Base-by-base conservation (phyloP, 495 filamentous ascomycete genomes). In the Cercophora scortea region DNA sequence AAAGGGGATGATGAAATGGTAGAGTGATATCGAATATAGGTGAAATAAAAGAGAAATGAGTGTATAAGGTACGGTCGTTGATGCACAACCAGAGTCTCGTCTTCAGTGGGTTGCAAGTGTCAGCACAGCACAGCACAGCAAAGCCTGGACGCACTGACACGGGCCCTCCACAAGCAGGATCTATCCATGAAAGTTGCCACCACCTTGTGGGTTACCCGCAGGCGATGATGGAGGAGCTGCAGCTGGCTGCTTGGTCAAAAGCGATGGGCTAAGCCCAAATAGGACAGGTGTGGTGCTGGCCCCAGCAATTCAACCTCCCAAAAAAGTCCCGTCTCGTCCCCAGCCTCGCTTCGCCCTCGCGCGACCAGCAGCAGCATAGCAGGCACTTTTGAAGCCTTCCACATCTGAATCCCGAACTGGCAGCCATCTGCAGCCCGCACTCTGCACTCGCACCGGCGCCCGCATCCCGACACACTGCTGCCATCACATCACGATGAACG, bases 401-500 rank as follows among this genome's bases (percentile, higher is more conserved):
- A 19, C 33, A 45, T 49, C 35, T 15, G 41, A 45, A 48, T 18
- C 46, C 13, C 15, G 32, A 48, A 12, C 46, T 11, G 16, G 45
- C 35, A 32, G n/a, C 17, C 17, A 16, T 25, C 17, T 18, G 8
- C 13, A 15, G 12, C 32, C 41, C 51, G 42, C 41, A 52, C n/a
- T 25, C 17, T 18, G 8, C 13, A 15, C 32, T 38, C 51, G 42
- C 41, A 52, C 52, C 46, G 49, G 47, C 16, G 49, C 12, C 25
- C 19, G 45, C 36, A 33, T 36, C 19, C 49, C 55, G 43, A 55
- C 59, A 55, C 59, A 55, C 58, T 42, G 42, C 34, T 10, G 43
- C 6, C 12, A 36, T 34, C 8, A 47, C 34, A 62, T 65, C 71
- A 84, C 52, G 54, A 95, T 95, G 89, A 93, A 92, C 85, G 87